Percentiles rank a stretch among this genome's conserved stretches.
These are phyloP conservation scores for Ustulina deusta DNA, from an alignment of 2,329 filamentous ascomycete genomes.

Conservation along the genomic window DNA sequence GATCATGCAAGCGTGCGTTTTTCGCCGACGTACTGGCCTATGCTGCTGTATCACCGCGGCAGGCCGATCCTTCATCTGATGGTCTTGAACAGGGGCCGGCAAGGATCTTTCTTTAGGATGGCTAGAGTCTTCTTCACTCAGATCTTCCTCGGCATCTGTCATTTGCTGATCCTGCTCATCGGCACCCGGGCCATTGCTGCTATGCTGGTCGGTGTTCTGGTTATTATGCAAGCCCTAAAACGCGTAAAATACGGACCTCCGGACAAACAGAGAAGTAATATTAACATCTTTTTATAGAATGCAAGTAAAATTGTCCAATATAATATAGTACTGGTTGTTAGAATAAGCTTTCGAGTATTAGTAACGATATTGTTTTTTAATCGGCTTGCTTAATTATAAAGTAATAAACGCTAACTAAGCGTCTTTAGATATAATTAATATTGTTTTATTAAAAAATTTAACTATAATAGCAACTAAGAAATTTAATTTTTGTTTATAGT, in stretches of 20 bases:
- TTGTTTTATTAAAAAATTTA: not conserved
- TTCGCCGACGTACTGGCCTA: not conserved
- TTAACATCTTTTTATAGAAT: constrained; percentile 7
- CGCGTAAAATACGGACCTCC: constrained; percentile 19
- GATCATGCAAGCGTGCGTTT: not conserved
- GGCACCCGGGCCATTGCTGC: not conserved
- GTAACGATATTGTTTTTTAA: constrained; percentile 20
- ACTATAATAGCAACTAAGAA: not conserved
- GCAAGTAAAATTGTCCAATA: constrained; percentile 8
- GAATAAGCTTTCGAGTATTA: constrained; percentile 22
- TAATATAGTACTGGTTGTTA: constrained; percentile 19
- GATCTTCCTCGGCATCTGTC: too few relatives aligned
- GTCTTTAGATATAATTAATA: not conserved
- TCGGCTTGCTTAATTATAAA: constrained; percentile 13
- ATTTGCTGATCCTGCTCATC: not conserved
- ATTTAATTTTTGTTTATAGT: not conserved
- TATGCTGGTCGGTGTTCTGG: not conserved
- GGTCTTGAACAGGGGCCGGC: not conserved
- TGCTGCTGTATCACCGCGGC: not conserved
- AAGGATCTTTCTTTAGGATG: not conserved
- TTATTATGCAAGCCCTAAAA: constrained; percentile 8
- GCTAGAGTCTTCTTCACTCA: not conserved
- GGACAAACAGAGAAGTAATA: constrained; percentile 24
- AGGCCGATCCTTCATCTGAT: not conserved
- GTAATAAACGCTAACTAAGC: constrained; percentile 10